These are phyloP conservation scores for Talaromyces sp. DNA, from an alignment of 2,329 filamentous ascomycete genomes.

Conservation along the genomic window DNA sequence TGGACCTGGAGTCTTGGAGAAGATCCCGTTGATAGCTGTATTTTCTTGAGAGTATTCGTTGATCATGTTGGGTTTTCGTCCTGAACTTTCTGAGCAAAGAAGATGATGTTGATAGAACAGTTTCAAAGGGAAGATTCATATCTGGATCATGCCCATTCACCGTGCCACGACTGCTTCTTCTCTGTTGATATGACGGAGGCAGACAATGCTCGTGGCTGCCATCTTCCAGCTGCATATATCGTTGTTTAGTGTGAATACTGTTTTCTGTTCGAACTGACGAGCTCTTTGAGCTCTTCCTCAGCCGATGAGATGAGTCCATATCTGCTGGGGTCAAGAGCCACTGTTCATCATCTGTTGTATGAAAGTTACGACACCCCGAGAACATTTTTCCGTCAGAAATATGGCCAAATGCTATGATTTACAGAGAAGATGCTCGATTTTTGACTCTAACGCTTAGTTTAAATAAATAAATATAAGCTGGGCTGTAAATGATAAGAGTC, in stretches of 20 bases:
- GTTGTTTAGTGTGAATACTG: neutral
- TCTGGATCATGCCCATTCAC: neutral
- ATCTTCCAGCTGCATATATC: neutral
- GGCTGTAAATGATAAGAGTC: neutral
- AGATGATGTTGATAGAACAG: neutral
- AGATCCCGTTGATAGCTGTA: conserved; percentile 4
- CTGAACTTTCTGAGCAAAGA: neutral
- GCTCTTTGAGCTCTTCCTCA: neutral
- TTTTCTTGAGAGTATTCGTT: neutral
- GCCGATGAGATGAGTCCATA: neutral
- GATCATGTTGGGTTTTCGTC: neutral
- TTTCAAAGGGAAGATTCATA: neutral
- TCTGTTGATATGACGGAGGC: neutral
- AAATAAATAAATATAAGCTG: neutral
- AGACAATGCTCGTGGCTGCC: neutral
- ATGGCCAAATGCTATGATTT: neutral
- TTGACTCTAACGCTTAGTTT: neutral
- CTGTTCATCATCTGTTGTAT: neutral
- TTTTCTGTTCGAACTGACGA: neutral
- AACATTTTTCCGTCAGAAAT: neutral
- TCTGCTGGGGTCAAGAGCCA: neutral
- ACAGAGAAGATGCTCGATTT: neutral
- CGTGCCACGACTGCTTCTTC: neutral
- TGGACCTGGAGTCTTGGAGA: neutral
- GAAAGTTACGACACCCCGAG: neutral